Evolutionary conservation across 2,329 filamentous ascomycete genomes (phyloP).

Genomic region (Verticillium albo-atrum): DNA sequence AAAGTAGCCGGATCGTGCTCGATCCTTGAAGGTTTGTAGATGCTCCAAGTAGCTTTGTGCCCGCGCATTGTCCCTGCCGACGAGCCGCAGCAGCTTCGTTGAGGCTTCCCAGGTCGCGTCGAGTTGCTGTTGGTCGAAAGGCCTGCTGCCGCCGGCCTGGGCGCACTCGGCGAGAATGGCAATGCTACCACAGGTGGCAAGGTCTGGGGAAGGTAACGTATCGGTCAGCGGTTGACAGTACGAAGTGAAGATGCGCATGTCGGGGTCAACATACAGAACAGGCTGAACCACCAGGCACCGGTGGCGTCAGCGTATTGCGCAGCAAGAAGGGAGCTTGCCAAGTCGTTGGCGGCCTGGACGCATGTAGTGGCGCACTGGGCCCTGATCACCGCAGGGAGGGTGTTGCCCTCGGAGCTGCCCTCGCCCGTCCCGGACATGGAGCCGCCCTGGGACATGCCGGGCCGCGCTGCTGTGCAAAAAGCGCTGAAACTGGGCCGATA

Average conservation of each 20-base stretch:
- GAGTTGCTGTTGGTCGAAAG: background rate
- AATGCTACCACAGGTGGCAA: background rate
- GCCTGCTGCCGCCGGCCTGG: background rate
- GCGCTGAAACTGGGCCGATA: slow-evolving; percentile 28
- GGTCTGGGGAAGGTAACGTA: background rate
- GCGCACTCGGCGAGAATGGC: background rate
- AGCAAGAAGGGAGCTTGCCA: slow-evolving; percentile 22
- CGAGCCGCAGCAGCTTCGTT: too few species aligned
- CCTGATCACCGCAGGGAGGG: slow-evolving; percentile 18
- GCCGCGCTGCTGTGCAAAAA: slow-evolving; percentile 21
- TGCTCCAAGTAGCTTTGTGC: too few species aligned
- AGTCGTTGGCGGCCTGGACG: slow-evolving; percentile 20
- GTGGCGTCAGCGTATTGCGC: slow-evolving; percentile 19
- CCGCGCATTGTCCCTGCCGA: too few species aligned
- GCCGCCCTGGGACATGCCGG: too few species aligned
- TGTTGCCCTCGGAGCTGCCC: background rate
- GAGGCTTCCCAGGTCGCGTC: background rate
- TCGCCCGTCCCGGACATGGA: background rate
- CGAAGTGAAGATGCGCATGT: background rate
- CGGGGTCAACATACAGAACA: slow-evolving; percentile 24
- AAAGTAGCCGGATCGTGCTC: too few species aligned
- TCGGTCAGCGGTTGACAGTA: background rate
- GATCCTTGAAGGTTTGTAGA: too few species aligned
- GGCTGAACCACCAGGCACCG: slow-evolving; percentile 32
- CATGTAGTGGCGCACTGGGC: slow-evolving; percentile 24